Percentiles rank a stretch among this genome's conserved stretches.
Conservation (phyloP, 495 filamentous ascomycete genomes). For the Penicillium alfredii region DNA sequence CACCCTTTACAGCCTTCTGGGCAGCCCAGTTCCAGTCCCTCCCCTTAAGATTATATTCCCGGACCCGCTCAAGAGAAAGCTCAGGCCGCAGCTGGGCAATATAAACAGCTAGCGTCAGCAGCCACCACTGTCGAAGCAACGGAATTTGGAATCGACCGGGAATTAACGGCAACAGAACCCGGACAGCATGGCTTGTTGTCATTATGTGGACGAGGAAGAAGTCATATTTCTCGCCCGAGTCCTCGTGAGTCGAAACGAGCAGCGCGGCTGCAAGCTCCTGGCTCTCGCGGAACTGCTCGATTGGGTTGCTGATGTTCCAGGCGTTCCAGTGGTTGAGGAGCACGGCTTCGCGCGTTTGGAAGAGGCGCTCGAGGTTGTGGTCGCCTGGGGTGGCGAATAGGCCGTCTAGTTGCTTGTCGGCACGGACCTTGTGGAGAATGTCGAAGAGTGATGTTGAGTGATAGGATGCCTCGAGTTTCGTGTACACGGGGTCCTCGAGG, state of each 20-base stretch:
- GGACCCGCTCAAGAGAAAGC: conserved; percentile 59
- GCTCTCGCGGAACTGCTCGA: conserved; percentile 66
- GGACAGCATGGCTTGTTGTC: conserved; percentile 79
- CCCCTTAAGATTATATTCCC: conserved; percentile 51
- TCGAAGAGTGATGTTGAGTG: conserved; percentile 53
- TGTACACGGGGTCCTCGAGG: conserved; percentile 63
- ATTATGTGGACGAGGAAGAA: conserved; percentile 81
- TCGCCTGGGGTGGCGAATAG: conserved; percentile 53
- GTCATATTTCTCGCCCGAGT: conserved; percentile 51
- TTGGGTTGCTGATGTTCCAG: conserved; percentile 61
- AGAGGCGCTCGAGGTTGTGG: conserved; percentile 60
- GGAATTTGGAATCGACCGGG: conserved; percentile 64
- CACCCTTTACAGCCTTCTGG: conserved; percentile 57
- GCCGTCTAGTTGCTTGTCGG: conserved; percentile 47
- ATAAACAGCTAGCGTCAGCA: conserved; percentile 72
- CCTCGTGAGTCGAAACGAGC: conserved; percentile 54
- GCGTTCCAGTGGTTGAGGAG: conserved; percentile 84
- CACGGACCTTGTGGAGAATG: conserved; percentile 53
- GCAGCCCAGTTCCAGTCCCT: conserved; percentile 73
- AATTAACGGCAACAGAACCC: conserved; percentile 74
- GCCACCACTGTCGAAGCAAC: conserved; percentile 82
- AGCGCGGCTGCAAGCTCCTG: conserved; percentile 71
- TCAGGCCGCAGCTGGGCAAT: conserved; percentile 66
- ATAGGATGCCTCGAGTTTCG: conserved; percentile 43
- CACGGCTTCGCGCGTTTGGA: conserved; percentile 60